Evolutionary conservation across 345 rosid species (phyloP).

Genomic region (Mercurialis annua): DNA sequence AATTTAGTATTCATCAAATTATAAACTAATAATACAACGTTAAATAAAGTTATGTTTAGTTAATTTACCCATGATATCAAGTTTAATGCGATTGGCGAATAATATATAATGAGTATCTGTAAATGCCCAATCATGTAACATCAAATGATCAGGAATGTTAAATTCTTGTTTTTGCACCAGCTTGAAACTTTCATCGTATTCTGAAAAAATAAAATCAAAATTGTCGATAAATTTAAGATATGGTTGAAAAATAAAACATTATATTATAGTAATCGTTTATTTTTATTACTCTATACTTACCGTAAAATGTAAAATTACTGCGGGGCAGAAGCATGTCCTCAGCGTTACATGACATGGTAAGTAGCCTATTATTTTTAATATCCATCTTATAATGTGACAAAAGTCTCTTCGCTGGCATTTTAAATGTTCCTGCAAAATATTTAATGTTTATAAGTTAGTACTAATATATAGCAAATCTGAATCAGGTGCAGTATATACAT

Average conservation of each 20-base stretch:
- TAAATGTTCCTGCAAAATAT: constrained; percentile 50
- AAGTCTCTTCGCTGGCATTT: constrained; percentile 84
- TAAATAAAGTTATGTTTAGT: neutral
- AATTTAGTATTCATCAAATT: too few species aligned
- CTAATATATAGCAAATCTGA: too few species aligned
- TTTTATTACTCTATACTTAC: constrained; percentile 25
- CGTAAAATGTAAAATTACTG: constrained; percentile 76
- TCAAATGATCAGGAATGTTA: constrained; percentile 65
- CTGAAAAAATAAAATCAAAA: constrained; percentile 26
- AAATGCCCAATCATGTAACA: constrained; percentile 98
- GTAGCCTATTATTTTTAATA: constrained; percentile 51
- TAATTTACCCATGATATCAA: constrained; percentile 55
- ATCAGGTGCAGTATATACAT: too few species aligned
- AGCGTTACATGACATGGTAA: constrained; percentile 74
- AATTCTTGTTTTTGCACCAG: constrained; percentile 51
- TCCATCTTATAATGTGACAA: constrained; percentile 88
- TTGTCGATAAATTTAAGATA: neutral
- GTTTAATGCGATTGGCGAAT: constrained; percentile 75
- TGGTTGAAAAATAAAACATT: neutral
- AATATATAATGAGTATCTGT: constrained; percentile 71
- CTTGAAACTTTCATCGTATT: constrained; percentile 61
- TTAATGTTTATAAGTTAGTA: too few species aligned
- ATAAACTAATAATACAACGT: too few species aligned
- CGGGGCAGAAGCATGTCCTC: constrained; percentile 91
- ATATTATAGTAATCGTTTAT: neutral